phyloP scores from a whole-genome alignment of 192 early-diverging fungal genomes.

The Dimargaris xerosporica region DNA sequence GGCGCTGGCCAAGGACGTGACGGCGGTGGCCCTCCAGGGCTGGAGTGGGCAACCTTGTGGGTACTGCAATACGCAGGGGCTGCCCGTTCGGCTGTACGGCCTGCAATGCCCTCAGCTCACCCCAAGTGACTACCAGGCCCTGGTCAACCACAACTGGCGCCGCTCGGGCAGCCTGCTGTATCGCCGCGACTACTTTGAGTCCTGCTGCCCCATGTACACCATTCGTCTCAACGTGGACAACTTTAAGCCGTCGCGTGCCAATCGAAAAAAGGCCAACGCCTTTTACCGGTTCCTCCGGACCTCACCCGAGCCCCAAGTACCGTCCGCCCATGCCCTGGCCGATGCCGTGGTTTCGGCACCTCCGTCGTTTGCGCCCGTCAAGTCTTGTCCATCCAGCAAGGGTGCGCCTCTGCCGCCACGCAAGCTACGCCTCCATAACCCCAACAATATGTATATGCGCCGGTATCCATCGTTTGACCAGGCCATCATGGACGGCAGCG shows the following conservation, averaged over 20 bases:
- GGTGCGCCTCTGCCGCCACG: constrained; percentile 1
- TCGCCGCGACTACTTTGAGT: neutral
- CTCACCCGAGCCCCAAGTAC: constrained; percentile 5
- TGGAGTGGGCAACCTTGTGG: neutral
- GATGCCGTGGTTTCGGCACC: neutral
- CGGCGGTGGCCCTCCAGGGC: too few relatives aligned
- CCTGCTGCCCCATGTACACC: constrained; percentile 11
- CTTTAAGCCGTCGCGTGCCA: constrained; percentile 24
- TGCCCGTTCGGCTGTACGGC: constrained; percentile 1
- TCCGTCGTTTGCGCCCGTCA: neutral
- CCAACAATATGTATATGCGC: constrained; percentile 13
- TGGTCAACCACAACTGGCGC: constrained; percentile 31
- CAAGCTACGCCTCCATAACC: neutral
- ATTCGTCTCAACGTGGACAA: constrained; percentile 18
- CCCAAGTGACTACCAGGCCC: constrained; percentile 22
- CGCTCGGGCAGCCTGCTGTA: constrained; percentile 18
- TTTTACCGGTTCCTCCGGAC: constrained; percentile 33
- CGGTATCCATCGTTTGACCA: neutral
- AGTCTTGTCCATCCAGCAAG: neutral
- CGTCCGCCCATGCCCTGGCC: neutral
- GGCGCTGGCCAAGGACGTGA: too few relatives aligned
- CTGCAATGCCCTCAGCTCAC: neutral
- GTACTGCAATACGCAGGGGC: constrained; percentile 1
- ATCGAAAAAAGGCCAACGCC: constrained; percentile 34
- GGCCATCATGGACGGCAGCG: constrained; percentile 7